phyloP scores from a whole-genome alignment of 345 rosid genomes.

The Mercurialis annua region DNA sequence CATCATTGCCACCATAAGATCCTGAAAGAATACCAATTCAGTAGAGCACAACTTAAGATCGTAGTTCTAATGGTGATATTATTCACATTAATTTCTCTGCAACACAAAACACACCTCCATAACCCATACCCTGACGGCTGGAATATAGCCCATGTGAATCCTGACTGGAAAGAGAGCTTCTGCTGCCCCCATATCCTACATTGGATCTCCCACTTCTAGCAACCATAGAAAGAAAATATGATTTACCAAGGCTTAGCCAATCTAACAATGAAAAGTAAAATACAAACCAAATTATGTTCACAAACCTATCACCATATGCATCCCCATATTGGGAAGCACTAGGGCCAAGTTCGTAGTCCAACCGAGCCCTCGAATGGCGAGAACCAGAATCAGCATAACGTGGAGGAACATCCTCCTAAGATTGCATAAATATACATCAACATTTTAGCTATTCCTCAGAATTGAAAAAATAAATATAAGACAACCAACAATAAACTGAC shows the following conservation, averaged over 20 bases:
- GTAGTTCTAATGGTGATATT: background rate
- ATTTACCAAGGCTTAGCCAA: slow-evolving; percentile 2
- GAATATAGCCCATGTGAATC: slow-evolving; percentile 77
- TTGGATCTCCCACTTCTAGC: slow-evolving; percentile 73
- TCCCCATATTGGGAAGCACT: slow-evolving; percentile 73
- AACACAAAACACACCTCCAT: slow-evolving; percentile 52
- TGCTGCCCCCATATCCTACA: slow-evolving; percentile 75
- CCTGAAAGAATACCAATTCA: slow-evolving; percentile 46
- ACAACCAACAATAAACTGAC: slow-evolving; percentile 38
- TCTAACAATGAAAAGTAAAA: background rate
- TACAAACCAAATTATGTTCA: background rate
- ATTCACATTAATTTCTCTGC: slow-evolving; percentile 16
- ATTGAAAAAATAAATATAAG: background rate
- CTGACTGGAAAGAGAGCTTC: slow-evolving; percentile 69
- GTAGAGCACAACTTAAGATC: background rate
- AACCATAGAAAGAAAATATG: slow-evolving; percentile 24
- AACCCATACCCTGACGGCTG: slow-evolving; percentile 75
- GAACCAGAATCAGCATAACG: slow-evolving; percentile 63
- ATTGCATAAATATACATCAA: background rate
- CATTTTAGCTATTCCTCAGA: background rate
- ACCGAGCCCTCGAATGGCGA: slow-evolving; percentile 84
- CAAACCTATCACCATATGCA: slow-evolving; percentile 79
- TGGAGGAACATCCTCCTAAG: slow-evolving; percentile 81
- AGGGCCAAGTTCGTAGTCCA: slow-evolving; percentile 71
- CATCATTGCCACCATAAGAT: slow-evolving; percentile 67